phyloP scores from a whole-genome alignment of 2,329 filamentous ascomycete species.

The Xylariaceae sp. region DNA sequence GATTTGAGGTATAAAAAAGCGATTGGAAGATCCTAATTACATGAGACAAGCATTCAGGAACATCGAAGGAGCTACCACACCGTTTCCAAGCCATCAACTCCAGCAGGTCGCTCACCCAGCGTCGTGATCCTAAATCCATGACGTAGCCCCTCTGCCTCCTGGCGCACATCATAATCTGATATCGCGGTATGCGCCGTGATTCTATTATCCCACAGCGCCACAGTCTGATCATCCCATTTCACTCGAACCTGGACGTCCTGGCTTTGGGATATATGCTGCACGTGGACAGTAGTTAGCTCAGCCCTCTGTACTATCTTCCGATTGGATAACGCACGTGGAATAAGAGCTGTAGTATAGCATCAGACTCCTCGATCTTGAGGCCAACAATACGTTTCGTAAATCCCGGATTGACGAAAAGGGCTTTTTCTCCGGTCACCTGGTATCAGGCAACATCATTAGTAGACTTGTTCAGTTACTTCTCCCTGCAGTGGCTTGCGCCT shows the following conservation, averaged over 20 bases:
- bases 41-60: no score
- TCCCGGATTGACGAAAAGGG: constrained; percentile 71
- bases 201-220: constrained; percentile 74
- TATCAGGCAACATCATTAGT: background rate
- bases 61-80: no score
- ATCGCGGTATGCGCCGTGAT: constrained; percentile 55
- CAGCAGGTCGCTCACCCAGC: constrained; percentile 47
- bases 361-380: constrained; percentile 71
- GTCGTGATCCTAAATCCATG: constrained; percentile 52
- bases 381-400: constrained; percentile 59
- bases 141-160: constrained; percentile 48
- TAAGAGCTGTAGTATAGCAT: constrained; percentile 73
- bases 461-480: background rate
- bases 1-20: no score
- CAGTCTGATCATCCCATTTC: constrained; percentile 68
- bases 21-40: no score
- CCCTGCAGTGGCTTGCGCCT: constrained; percentile 7
- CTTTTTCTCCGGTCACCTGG: constrained; percentile 68
- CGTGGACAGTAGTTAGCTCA: no score
- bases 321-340: constrained; percentile 54
- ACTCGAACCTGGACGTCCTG: constrained; percentile 75
- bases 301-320: no score
- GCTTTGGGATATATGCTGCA: constrained; percentile 53
- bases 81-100: constrained; percentile 47
- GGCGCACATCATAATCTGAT: constrained; percentile 51